These are phyloP conservation scores for Lippia alba DNA, from an alignment of 305 asterid species.

Conservation along the genomic window DNA sequence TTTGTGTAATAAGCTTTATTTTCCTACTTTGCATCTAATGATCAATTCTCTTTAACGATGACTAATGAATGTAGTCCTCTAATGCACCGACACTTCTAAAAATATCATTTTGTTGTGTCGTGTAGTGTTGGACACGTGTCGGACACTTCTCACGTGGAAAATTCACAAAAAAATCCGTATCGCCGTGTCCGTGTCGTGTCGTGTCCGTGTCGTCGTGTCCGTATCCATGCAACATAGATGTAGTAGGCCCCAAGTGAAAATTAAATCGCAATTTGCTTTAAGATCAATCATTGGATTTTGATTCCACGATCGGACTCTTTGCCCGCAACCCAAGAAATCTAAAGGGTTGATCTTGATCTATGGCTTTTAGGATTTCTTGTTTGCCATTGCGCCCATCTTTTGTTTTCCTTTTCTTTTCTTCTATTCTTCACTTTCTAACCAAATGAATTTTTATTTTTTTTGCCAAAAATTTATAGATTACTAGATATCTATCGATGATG, in stretches of 20 bases:
- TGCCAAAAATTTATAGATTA: too few species aligned
- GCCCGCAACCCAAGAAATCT: slow-evolving; percentile 47
- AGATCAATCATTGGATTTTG: slow-evolving; percentile 54
- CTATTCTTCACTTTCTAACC: background rate
- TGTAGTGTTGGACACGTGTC: too few species aligned
- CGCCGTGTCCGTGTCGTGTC: too few species aligned
- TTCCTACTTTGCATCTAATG: slow-evolving; percentile 33
- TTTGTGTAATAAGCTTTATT: slow-evolving; percentile 12
- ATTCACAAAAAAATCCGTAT: too few species aligned
- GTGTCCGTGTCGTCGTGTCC: too few species aligned
- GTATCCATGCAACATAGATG: too few species aligned
- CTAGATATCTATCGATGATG: too few species aligned
- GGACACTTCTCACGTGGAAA: too few species aligned
- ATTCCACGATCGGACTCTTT: slow-evolving; percentile 45
- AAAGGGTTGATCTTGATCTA: slow-evolving; percentile 44
- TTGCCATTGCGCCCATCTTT: slow-evolving; percentile 52
- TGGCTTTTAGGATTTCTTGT: slow-evolving; percentile 56
- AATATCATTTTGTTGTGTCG: too few species aligned
- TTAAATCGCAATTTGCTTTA: slow-evolving; percentile 43
- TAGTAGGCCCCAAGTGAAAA: slow-evolving; percentile 34
- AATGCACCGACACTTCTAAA: too few species aligned
- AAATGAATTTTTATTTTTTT: too few species aligned
- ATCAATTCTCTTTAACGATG: slow-evolving; percentile 31
- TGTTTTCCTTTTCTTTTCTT: slow-evolving; percentile 26
- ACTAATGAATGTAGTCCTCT: slow-evolving; percentile 28